phyloP scores from a whole-genome alignment of 148 eudicot species.

The Selenicereus undatus region DNA sequence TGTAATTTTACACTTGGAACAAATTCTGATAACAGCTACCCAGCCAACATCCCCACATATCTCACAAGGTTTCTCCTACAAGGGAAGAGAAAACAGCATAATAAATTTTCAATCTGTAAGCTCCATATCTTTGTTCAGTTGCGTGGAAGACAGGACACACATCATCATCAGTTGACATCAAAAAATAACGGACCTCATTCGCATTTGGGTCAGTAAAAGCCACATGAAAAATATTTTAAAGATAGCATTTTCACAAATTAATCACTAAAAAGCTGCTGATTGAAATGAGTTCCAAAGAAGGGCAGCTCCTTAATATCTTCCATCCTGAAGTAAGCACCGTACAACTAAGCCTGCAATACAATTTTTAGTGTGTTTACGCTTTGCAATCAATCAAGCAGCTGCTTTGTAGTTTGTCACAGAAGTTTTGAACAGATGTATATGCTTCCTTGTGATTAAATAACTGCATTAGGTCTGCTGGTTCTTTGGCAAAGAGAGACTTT shows the following conservation, averaged over 20 bases:
- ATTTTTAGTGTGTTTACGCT: too few relatives aligned
- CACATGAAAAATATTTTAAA: neutral
- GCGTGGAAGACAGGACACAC: constrained; percentile 4
- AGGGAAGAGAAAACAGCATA: neutral
- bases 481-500: neutral
- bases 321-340: too few relatives aligned
- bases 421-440: neutral
- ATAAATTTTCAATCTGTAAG: neutral
- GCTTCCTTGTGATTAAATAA: neutral
- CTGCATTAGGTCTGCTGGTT: neutral
- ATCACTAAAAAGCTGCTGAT: neutral
- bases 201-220: neutral
- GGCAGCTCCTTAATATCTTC: neutral
- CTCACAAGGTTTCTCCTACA: constrained; percentile 36
- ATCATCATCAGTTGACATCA: neutral
- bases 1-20: constrained; percentile 28
- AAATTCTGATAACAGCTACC: constrained; percentile 14
- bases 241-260: neutral
- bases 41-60: constrained; percentile 29
- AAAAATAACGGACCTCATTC: neutral
- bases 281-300: neutral
- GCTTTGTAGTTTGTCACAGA: neutral
- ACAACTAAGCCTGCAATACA: too few relatives aligned
- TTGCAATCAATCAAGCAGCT: too few relatives aligned
- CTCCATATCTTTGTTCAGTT: neutral